Percentiles rank a stretch among this genome's conserved stretches.
Conservation (phyloP, 805 yeast genomes). For the Metschnikowia picachoensis region DNA sequence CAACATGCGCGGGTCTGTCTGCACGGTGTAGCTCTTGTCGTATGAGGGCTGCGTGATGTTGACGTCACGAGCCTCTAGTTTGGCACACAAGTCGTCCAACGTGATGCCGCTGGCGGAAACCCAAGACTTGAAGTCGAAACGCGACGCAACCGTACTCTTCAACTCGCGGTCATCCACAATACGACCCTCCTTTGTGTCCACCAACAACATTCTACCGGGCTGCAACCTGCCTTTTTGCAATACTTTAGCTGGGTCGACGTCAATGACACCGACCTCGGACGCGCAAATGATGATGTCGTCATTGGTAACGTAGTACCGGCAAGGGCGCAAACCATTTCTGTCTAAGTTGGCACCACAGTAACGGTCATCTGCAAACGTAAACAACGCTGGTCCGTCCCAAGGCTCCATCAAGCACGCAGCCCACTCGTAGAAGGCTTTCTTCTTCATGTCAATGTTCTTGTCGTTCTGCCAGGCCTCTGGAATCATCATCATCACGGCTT, state of each 20-base stretch:
- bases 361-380: slow-evolving; percentile 95
- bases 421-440: slow-evolving; percentile 97
- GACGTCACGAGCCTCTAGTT: slow-evolving; percentile 44
- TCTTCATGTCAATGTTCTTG: slow-evolving; percentile 78
- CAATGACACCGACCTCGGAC: slow-evolving; percentile 96
- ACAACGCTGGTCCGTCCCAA: slow-evolving; percentile 99
- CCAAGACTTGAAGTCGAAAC: slow-evolving; percentile 94
- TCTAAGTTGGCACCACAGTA: slow-evolving; percentile 98
- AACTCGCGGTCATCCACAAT: slow-evolving; percentile 91
- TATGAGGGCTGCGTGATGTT: slow-evolving; percentile 18
- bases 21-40: slow-evolving; percentile 42
- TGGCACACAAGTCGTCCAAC: slow-evolving; percentile 67
- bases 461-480: slow-evolving; percentile 99
- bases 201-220: slow-evolving; percentile 94
- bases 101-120: slow-evolving; percentile 79
- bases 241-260: slow-evolving; percentile 75
- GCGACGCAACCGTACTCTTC: slow-evolving; percentile 71
- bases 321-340: slow-evolving; percentile 96
- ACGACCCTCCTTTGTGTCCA: slow-evolving; percentile 88
- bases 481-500: slow-evolving; percentile 93
- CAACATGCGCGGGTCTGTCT: slow-evolving; percentile 75
- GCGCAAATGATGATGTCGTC: slow-evolving; percentile 97
- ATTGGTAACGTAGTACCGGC: slow-evolving; percentile 92
- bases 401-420: slow-evolving; percentile 99
- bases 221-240: slow-evolving; percentile 89